Evolutionary conservation across 768 basidiomycete genomes (phyloP).

Genomic region (Boletus eberwhitei): DNA sequence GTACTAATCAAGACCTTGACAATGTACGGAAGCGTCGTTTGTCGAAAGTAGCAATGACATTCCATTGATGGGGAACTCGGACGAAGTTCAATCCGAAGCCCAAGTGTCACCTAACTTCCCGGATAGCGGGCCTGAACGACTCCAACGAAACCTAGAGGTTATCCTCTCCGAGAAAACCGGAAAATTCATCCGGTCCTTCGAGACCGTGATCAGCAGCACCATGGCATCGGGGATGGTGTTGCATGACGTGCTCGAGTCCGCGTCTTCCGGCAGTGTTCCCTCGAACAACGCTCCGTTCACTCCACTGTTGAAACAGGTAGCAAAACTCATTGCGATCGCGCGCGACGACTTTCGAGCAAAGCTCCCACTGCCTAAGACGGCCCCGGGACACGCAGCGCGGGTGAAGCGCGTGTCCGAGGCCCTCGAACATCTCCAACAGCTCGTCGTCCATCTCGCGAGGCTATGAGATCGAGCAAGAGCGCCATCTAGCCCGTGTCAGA

Average conservation of each 20-base stretch:
- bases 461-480: neutral
- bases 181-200: constrained; percentile 2
- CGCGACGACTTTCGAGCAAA: constrained; percentile 2
- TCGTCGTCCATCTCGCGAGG: neutral
- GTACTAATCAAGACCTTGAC: neutral
- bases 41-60: neutral
- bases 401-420: neutral
- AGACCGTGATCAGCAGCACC: constrained; percentile 1
- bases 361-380: constrained; percentile 6
- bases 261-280: neutral
- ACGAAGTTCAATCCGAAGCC: neutral
- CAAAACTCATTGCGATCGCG: neutral
- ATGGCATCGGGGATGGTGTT: neutral
- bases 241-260: neutral
- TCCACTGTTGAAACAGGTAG: neutral
- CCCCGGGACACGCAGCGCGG: constrained; percentile 11
- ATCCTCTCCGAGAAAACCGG: constrained; percentile 1
- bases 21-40: neutral
- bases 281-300: neutral
- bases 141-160: neutral
- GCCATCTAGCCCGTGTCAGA: neutral
- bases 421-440: neutral
- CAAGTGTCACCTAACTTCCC: neutral
- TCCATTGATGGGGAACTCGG: neutral
- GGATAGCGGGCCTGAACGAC: neutral